Base-by-base conservation (phyloP, 164 flowering plant species). In the Vitis cinerea region DNA sequence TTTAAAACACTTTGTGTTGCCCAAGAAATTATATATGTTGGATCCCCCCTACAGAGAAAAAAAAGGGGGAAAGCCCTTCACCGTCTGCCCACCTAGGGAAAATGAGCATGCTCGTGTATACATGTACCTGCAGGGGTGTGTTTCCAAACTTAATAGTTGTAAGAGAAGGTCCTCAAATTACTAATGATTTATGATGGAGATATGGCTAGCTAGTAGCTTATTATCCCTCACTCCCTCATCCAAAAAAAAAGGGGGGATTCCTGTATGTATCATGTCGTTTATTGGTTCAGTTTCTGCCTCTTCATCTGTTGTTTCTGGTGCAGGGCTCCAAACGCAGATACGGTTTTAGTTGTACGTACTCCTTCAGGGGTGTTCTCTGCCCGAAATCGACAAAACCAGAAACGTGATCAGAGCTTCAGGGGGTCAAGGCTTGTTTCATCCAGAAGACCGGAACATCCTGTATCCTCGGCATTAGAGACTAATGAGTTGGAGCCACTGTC, bases 321-420 rank as follows among this genome's bases (percentile, higher is more conserved):
- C 85, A 95, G 98, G 81, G 76, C 80, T 57, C 99, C 99, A 30
- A 86, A 83, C 63, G 88, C 92, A 63, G 93, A 95, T 80, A 81
- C 81, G 60, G 97, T 85, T 72, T 73, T 95, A 74, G 89, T 84
- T 31, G 78, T 95, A n/a, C 86, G 84, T 77, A 87, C 87, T 17
- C 88, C 98, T 19, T 58, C 72, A 9, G 98, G 91, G 57, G 81
- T 84, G 66, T 84, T 86, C 80, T 84, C 96, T 44, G 78, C 89
- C 49, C 86, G 82, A 84, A 86, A 74, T 72, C 63, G 79, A 77
- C 82, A 83, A 72, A 81, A 78, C 60, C 82, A 83, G 76, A 85
- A 79, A 61, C 73, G 68, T 10, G 53, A 64, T 47, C 73, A 74
- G 27, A 37, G 80, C 70, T 71, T 74, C 66, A 76, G 77, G 67